Evolutionary conservation across 805 yeast genomes (phyloP), one percentile per base, ranked within the genome.

Genomic region (Ogataea salicorniae): DNA sequence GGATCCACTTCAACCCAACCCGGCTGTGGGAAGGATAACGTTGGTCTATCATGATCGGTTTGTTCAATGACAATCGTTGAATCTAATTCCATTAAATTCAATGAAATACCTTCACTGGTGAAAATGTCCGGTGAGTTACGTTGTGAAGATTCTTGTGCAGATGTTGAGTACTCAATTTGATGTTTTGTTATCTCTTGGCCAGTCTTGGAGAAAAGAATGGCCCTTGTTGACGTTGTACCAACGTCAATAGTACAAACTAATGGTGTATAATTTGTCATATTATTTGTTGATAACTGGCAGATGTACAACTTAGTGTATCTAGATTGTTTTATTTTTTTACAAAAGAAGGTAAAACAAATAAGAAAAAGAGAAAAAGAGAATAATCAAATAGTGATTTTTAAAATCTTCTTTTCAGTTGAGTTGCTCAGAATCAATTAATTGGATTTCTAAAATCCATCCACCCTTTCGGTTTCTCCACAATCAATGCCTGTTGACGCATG

Each of bases 1-100:
- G 97, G 97, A 72, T 86, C 85, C 68, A 94, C 90, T 70, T 91
- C 97, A 35, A 89, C 94, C 97, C 97, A 90, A 33, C 95, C 94
- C 2, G 92, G 90, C 53, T 80, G 77, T 2, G 94, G 92, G 64
- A 83, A 85, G 50, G 81, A 68, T 46, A 85, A 69, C n/a, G 94
- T 85, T 43, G 91, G 90, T 34, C 73, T 66, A 61, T 71, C 71
- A 54, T 78, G 80, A 65, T 84, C 91, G 54, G 31, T 26, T 9
- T 39, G 20, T 39, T 39, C 41, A 23, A 84, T 80, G 56, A 79
- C 85, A 45, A 84, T 67, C 52, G 75, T 72, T 51, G 76, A 80
- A 50, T 68, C 74, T 59, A 59, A 80, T 49, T 68, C 74, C 58
- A 59, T 59, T 7, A 54, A 31, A 46, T 79, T 75, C 58, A 84